phyloP scores from a whole-genome alignment of 2,329 filamentous ascomycete genomes.

The Ascochyta koolunga region DNA sequence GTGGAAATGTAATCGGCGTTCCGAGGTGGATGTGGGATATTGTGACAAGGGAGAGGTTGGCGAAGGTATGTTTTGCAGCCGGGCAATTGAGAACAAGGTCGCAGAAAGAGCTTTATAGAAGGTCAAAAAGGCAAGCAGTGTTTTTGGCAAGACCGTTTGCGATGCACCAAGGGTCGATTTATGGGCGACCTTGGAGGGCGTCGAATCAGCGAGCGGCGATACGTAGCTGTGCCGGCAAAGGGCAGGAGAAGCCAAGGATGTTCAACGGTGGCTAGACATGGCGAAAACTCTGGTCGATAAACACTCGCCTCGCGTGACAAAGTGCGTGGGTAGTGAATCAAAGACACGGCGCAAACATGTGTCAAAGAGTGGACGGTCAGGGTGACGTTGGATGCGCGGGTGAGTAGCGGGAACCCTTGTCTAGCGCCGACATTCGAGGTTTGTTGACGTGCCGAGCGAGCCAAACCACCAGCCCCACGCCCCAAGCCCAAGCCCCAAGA shows the following conservation, averaged over 20 bases:
- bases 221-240: neutral
- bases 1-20: neutral
- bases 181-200: neutral
- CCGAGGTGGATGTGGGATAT: neutral
- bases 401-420: constrained; percentile 8
- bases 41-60: neutral
- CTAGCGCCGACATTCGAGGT: constrained; percentile 3
- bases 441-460: neutral
- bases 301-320: neutral
- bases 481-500: no score
- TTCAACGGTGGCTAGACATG: neutral
- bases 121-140: neutral
- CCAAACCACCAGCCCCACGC: neutral
- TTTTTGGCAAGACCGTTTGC: neutral
- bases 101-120: neutral
- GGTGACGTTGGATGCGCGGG: constrained; percentile 17
- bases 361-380: constrained; percentile 1
- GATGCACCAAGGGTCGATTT: neutral
- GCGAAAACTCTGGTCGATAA: neutral
- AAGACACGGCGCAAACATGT: neutral
- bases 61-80: neutral
- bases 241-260: neutral
- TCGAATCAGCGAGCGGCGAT: neutral
- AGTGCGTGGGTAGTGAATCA: neutral
- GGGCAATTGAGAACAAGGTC: neutral